Evolutionary conservation across 140 eudicot species (phyloP).

Genomic region (Anethum foeniculum): DNA sequence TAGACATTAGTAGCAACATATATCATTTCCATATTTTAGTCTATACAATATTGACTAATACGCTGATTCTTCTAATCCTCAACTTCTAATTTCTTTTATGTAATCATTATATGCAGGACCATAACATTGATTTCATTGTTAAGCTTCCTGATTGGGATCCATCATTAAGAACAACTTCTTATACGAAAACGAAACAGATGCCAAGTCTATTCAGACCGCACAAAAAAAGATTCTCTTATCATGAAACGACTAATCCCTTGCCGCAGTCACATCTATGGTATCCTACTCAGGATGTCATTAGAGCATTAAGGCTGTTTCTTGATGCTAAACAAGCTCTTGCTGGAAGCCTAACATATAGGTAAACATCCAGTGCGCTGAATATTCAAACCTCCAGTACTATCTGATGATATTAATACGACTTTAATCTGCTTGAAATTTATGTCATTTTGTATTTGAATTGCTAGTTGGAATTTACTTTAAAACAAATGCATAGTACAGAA

Average conservation of each 20-base stretch:
- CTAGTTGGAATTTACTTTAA: no score
- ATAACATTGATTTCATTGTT: constrained; percentile 85
- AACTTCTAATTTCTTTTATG: constrained; percentile 5
- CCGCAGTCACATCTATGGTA: constrained; percentile 91
- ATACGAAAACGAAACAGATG: constrained; percentile 16
- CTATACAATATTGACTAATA: neutral
- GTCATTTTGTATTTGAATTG: neutral
- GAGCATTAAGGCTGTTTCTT: constrained; percentile 63
- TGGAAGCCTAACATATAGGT: constrained; percentile 86
- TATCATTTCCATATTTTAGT: neutral
- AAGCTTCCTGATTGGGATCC: constrained; percentile 97
- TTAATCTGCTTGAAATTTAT: neutral
- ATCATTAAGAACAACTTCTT: constrained; percentile 14
- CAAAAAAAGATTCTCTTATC: constrained; percentile 38
- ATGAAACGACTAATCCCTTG: constrained; percentile 40
- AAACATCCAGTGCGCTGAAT: neutral
- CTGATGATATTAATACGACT: neutral
- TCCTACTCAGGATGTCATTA: constrained; percentile 46
- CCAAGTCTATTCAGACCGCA: constrained; percentile 17
- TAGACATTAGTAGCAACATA: neutral
- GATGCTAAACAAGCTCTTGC: constrained; percentile 60
- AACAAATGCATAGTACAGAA: neutral
- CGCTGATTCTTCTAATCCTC: neutral
- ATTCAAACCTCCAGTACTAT: constrained; percentile 3
- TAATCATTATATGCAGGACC: constrained; percentile 48